Evolutionary conservation across 768 basidiomycete species (phyloP).

Genomic region (Exidia glandulosa): DNA sequence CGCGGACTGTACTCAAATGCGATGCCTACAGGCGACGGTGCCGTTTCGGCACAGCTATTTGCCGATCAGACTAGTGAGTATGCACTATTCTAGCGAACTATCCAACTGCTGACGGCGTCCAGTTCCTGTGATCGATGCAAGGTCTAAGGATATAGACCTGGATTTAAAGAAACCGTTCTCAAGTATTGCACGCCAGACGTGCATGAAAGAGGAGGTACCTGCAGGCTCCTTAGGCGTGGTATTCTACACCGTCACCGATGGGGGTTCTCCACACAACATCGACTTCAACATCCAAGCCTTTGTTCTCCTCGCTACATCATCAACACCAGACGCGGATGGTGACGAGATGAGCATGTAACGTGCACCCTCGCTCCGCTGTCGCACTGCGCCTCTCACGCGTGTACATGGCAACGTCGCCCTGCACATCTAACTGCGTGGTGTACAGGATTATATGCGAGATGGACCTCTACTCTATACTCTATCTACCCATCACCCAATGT

Average conservation of each 20-base stretch:
- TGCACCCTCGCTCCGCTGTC: no score
- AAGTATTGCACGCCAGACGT: not conserved
- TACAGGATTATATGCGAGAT: no score
- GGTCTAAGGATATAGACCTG: not conserved
- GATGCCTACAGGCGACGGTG: no score
- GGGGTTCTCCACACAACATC: not conserved
- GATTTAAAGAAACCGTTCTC: not conserved
- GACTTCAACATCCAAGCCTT: not conserved
- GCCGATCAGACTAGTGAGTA: not conserved
- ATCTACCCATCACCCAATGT: no score
- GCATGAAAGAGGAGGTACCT: not conserved
- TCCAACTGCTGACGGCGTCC: not conserved
- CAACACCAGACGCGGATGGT: no score
- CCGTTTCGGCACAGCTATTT: not conserved
- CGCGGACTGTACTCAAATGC: not conserved
- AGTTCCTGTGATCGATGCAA: not conserved
- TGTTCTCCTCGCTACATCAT: not conserved
- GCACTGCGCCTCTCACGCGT: no score
- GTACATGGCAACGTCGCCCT: no score
- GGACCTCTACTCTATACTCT: no score
- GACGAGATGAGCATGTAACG: no score
- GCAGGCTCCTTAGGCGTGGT: not conserved
- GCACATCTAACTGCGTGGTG: no score
- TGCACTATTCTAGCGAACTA: not conserved
- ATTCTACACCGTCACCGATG: not conserved